Evolutionary conservation across 2,329 filamentous ascomycete species (phyloP).

Genomic region (Cladophialophora psammophila): DNA sequence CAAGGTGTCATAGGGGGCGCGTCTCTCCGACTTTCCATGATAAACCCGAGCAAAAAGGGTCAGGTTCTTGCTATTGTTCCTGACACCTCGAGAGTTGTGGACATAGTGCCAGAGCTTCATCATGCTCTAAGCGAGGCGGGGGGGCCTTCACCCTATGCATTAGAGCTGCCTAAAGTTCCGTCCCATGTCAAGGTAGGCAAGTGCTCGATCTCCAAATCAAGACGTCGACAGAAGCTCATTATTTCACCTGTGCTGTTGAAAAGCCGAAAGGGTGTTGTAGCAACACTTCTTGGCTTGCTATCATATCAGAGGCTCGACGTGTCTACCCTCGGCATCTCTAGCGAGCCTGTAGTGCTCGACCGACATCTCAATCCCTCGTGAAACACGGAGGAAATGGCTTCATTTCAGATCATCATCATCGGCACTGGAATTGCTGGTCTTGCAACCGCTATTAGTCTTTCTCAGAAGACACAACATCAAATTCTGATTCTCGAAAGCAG

Average conservation of each 20-base stretch:
- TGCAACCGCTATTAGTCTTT: slow-evolving; percentile 42
- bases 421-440: slow-evolving; percentile 45
- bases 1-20: too few species aligned
- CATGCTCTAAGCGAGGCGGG: background rate
- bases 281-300: background rate
- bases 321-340: background rate
- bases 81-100: background rate
- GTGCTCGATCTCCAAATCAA: background rate
- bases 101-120: background rate
- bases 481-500: slow-evolving; percentile 43
- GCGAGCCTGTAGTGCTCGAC: background rate
- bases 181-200: background rate
- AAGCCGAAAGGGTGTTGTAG: background rate
- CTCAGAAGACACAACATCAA: slow-evolving; percentile 35
- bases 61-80: too few species aligned
- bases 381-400: background rate
- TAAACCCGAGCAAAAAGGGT: too few species aligned
- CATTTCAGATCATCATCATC: slow-evolving; percentile 32
- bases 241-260: background rate
- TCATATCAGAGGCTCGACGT: background rate
- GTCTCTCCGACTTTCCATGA: too few species aligned
- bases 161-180: background rate
- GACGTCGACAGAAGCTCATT: background rate
- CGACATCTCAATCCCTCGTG: background rate
- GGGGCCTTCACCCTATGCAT: background rate